Evolutionary conservation across 2,329 filamentous ascomycete species (phyloP).

Genomic region (Aspergillus sp.): DNA sequence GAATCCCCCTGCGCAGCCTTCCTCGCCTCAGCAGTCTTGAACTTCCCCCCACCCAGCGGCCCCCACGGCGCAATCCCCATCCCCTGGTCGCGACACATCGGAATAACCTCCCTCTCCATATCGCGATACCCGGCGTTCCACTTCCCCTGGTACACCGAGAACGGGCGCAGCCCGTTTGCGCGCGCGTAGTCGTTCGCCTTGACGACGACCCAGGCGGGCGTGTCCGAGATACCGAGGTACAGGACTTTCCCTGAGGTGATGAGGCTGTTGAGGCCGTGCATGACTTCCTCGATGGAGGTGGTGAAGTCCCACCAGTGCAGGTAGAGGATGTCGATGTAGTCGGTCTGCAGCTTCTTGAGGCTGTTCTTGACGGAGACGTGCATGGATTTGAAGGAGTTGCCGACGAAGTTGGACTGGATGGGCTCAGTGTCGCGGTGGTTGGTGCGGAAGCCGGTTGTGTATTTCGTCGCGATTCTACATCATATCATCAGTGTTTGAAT

Average conservation of each 20-base stretch:
- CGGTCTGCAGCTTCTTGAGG: constrained; percentile 11
- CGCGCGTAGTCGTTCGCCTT: constrained; percentile 16
- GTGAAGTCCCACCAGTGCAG: constrained; percentile 19
- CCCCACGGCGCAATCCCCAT: constrained; percentile 14
- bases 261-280: constrained; percentile 14
- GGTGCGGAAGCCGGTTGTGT: constrained; percentile 31
- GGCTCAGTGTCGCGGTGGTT: constrained; percentile 36
- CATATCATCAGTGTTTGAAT: neutral
- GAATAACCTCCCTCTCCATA: constrained; percentile 12
- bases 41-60: constrained; percentile 7
- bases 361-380: constrained; percentile 9
- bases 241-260: constrained; percentile 11
- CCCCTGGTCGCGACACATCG: constrained; percentile 15
- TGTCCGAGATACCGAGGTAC: constrained; percentile 13
- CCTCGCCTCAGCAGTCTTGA: constrained; percentile 1
- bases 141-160: constrained; percentile 12
- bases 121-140: constrained; percentile 12
- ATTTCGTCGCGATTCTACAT: constrained; percentile 13
- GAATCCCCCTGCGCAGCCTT: neutral
- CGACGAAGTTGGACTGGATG: constrained; percentile 30
- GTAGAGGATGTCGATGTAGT: constrained; percentile 17
- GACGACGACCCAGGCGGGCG: constrained; percentile 13
- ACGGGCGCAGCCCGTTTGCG: constrained; percentile 8
- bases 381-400: constrained; percentile 11
- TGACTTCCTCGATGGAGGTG: constrained; percentile 14